Conservation (phyloP, 225 moss, liverwort and hornwort genomes). For the Antitrichia curtipendula region DNA sequence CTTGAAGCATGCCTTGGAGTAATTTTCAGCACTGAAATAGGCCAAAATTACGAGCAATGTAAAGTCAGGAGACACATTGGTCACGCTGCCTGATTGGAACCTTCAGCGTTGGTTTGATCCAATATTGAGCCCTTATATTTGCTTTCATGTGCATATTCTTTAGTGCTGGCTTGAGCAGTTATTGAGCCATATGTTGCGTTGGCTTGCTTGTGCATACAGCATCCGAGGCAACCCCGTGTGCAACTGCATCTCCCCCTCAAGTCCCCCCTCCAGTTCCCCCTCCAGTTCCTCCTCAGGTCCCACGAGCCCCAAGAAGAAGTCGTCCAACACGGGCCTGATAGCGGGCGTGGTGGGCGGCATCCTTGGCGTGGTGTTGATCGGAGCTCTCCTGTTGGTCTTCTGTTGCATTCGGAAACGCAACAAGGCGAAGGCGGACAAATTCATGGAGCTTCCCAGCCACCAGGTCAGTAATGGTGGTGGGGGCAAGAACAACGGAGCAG, state of each 20-base stretch:
- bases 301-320: not conserved
- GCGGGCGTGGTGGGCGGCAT: slow-evolving; percentile 14
- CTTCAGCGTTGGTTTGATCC: not conserved
- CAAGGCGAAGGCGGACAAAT: not conserved
- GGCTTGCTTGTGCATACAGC: not conserved
- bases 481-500: not conserved
- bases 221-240: not conserved
- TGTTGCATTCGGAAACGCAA: not conserved
- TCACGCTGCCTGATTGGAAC: not conserved
- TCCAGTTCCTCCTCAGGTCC: not conserved
- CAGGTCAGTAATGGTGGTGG: not conserved
- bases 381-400: not conserved
- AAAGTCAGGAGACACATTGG: no score
- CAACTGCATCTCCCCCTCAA: not conserved
- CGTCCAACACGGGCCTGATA: not conserved
- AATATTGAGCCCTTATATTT: not conserved
- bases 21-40: not conserved
- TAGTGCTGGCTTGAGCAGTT: not conserved
- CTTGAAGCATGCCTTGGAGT: no score
- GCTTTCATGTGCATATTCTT: not conserved
- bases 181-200: not conserved
- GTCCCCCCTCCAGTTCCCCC: not conserved
- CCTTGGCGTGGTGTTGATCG: not conserved
- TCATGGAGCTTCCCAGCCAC: not conserved
- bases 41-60: not conserved